phyloP scores from a whole-genome alignment of 768 basidiomycete species.

The Auricularia sp. region DNA sequence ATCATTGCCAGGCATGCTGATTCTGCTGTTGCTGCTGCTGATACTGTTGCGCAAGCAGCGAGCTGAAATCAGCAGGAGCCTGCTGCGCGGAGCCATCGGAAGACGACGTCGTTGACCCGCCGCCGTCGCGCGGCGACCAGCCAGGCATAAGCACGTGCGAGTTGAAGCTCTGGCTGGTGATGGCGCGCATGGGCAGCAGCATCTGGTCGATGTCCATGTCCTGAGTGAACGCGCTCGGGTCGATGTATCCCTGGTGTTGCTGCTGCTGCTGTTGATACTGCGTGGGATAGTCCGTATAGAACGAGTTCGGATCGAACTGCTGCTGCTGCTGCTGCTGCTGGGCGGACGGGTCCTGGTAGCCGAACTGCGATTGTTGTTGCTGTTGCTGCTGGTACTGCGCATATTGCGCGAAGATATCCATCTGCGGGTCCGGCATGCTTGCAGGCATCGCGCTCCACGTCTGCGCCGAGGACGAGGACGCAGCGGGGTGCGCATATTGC shows the following conservation, averaged over 20 bases:
- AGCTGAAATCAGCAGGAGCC: too few relatives aligned
- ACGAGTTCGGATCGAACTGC: neutral
- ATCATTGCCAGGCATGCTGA: neutral
- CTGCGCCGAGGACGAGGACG: neutral
- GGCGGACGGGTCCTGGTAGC: neutral
- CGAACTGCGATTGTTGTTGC: neutral
- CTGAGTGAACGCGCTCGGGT: neutral
- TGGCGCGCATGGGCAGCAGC: neutral
- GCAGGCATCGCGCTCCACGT: neutral
- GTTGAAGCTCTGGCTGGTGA: neutral
- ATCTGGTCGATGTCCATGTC: slow-evolving; percentile 1
- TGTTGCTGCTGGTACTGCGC: neutral
- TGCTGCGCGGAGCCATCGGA: neutral
- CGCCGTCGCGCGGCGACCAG: neutral
- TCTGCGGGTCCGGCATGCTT: neutral
- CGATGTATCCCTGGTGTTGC: neutral
- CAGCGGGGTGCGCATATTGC: neutral
- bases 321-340: slow-evolving; percentile 1
- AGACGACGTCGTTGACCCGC: neutral
- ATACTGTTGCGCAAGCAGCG: too few relatives aligned
- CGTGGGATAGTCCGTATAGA: neutral
- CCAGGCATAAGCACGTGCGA: neutral
- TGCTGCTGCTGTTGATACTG: neutral
- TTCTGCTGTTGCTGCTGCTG: slow-evolving; percentile 1
- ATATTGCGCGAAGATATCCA: neutral